Conservation (phyloP, 768 basidiomycete species). For the Lepiota brunneoincarnata region DNA sequence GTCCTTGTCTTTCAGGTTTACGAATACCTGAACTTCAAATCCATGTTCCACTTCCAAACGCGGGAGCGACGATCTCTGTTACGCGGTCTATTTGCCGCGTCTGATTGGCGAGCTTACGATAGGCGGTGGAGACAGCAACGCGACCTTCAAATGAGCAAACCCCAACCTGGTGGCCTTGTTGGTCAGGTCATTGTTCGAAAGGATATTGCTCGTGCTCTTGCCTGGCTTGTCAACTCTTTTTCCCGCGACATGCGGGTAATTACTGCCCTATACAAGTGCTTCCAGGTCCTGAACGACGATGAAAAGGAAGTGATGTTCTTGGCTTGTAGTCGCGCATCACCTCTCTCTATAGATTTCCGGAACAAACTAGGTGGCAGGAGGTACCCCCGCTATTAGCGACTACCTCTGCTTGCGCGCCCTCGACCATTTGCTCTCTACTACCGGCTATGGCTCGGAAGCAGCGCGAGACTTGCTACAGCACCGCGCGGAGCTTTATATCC, state of each 20-base stretch:
- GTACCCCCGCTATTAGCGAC: neutral
- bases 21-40: neutral
- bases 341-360: neutral
- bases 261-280: neutral
- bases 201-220: neutral
- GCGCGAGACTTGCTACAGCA: neutral
- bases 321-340: neutral
- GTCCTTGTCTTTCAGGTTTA: neutral
- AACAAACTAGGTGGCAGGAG: neutral
- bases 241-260: neutral
- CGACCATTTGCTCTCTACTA: slow-evolving; percentile 1
- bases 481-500: slow-evolving; percentile 3
- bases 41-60: neutral
- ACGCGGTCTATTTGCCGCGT: neutral
- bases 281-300: neutral
- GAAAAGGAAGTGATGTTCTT: slow-evolving; percentile 2
- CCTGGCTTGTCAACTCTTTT: slow-evolving; percentile 3
- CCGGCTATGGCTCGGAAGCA: slow-evolving; percentile 1
- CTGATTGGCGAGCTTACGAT: slow-evolving; percentile 2
- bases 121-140: slow-evolving; percentile 6
- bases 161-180: neutral
- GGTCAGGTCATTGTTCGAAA: slow-evolving; percentile 3
- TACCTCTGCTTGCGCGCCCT: slow-evolving; percentile 5
- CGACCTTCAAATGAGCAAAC: neutral
- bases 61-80: slow-evolving; percentile 1